Percentiles rank a stretch among this genome's conserved stretches.
These are phyloP conservation scores for Microthlaspi erraticum DNA, from an alignment of 345 rosid species.

Conservation along the genomic window DNA sequence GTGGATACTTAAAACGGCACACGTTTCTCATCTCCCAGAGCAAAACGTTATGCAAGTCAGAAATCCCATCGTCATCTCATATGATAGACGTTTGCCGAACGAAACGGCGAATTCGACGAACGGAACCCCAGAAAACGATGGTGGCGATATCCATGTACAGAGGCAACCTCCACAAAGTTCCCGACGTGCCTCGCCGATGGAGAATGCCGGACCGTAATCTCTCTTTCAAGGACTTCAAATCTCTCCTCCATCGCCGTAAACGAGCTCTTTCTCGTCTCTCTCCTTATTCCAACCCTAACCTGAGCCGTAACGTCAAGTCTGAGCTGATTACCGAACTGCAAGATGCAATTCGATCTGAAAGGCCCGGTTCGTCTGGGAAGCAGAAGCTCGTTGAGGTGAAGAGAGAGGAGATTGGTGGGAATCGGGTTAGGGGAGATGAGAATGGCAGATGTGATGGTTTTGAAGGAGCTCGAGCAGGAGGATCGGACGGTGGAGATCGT, in stretches of 20 bases:
- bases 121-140: conserved; percentile 47
- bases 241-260: conserved; percentile 70
- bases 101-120: conserved; percentile 35
- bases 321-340: conserved; percentile 26
- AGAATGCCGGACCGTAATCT: conserved; percentile 63
- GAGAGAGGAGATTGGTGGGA: conserved; percentile 32
- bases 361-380: conserved; percentile 27
- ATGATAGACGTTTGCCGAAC: conserved; percentile 8
- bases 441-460: conserved; percentile 24
- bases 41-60: conserved; percentile 28
- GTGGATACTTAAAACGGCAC: conserved; percentile 21
- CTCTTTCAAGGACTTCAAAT: conserved; percentile 66
- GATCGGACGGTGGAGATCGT: conserved; percentile 38
- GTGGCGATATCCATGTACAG: conserved; percentile 92
- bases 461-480: conserved; percentile 26
- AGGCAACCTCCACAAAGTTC: conserved; percentile 86
- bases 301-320: conserved; percentile 29
- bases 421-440: conserved; percentile 29
- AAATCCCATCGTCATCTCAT: conserved; percentile 22
- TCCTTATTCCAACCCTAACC: conserved; percentile 36
- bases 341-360: conserved; percentile 1
- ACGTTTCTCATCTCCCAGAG: not conserved
- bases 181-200: conserved; percentile 84
- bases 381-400: conserved; percentile 41
- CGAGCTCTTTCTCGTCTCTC: conserved; percentile 62